Evolutionary conservation across 139 green algal species (phyloP).

Genomic region (Chlorella sp.): DNA sequence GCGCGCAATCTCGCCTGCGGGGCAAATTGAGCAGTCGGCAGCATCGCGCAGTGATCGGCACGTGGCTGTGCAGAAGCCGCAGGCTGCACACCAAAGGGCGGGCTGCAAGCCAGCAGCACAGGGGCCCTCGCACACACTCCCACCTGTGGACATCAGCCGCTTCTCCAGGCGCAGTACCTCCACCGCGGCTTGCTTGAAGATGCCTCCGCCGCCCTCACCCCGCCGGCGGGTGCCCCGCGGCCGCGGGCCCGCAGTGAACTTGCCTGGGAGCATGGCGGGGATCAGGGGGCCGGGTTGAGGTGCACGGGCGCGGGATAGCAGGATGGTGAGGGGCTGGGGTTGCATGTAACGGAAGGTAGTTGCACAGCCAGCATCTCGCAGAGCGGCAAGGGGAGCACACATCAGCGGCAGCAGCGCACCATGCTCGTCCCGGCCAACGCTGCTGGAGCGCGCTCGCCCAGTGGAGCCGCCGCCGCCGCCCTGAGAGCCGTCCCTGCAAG

Average conservation of each 20-base stretch:
- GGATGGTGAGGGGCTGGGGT: no score
- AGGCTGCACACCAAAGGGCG: no score
- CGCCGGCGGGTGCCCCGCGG: neutral
- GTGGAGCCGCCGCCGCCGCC: neutral
- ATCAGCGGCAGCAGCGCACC: neutral
- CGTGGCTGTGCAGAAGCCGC: no score
- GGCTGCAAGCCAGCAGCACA: no score
- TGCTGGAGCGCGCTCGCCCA: neutral
- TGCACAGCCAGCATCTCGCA: no score
- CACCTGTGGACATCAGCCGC: constrained; percentile 84
- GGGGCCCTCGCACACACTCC: no score
- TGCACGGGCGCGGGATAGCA: no score
- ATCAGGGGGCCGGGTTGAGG: no score
- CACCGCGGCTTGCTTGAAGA: constrained; percentile 86
- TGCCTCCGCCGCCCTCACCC: constrained; percentile 62
- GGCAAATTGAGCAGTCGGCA: no score
- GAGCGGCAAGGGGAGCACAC: no score
- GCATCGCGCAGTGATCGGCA: no score
- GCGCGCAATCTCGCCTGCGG: constrained; percentile 58
- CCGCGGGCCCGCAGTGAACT: constrained; percentile 1
- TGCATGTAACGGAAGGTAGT: no score
- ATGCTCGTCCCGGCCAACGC: constrained; percentile 23
- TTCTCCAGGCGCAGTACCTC: constrained; percentile 71
- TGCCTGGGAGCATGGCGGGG: neutral
- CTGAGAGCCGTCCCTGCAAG: constrained; percentile 19